Conservation (phyloP, 495 filamentous ascomycete genomes). For the Talaromyces ruber region DNA sequence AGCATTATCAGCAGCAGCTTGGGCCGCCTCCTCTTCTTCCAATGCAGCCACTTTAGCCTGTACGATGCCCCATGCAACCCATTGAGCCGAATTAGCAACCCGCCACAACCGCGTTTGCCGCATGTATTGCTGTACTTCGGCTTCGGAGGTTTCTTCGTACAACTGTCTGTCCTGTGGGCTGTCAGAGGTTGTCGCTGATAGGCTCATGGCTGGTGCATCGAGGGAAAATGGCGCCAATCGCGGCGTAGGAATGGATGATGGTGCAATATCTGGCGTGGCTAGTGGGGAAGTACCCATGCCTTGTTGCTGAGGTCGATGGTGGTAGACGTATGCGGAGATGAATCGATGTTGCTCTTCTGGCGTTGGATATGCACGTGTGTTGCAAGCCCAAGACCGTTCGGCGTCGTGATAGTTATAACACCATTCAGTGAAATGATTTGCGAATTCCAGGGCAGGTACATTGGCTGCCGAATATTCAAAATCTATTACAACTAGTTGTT, state of each 20-base stretch:
- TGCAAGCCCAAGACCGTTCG: slow-evolving; percentile 52
- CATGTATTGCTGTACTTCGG: slow-evolving; percentile 57
- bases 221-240: slow-evolving; percentile 25
- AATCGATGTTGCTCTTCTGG: slow-evolving; percentile 76
- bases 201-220: slow-evolving; percentile 16
- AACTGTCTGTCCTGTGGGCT: slow-evolving; percentile 45
- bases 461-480: slow-evolving; percentile 98
- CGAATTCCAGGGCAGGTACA: slow-evolving; percentile 79
- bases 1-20: background rate
- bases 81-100: slow-evolving; percentile 75
- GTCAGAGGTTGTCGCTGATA: slow-evolving; percentile 20
- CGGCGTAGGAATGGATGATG: slow-evolving; percentile 20
- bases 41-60: slow-evolving; percentile 77
- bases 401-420: slow-evolving; percentile 92
- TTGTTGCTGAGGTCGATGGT: slow-evolving; percentile 51
- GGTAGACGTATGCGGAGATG: slow-evolving; percentile 76
- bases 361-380: slow-evolving; percentile 64
- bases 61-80: slow-evolving; percentile 94
- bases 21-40: slow-evolving; percentile 23
- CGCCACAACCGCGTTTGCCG: slow-evolving; percentile 80
- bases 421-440: slow-evolving; percentile 98
- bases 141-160: slow-evolving; percentile 50
- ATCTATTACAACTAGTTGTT: slow-evolving; percentile 92
- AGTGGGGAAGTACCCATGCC: slow-evolving; percentile 45
- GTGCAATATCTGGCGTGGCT: slow-evolving; percentile 34